Evolutionary conservation across 768 basidiomycete genomes (phyloP).

Genomic region (Amanita thiersii): DNA sequence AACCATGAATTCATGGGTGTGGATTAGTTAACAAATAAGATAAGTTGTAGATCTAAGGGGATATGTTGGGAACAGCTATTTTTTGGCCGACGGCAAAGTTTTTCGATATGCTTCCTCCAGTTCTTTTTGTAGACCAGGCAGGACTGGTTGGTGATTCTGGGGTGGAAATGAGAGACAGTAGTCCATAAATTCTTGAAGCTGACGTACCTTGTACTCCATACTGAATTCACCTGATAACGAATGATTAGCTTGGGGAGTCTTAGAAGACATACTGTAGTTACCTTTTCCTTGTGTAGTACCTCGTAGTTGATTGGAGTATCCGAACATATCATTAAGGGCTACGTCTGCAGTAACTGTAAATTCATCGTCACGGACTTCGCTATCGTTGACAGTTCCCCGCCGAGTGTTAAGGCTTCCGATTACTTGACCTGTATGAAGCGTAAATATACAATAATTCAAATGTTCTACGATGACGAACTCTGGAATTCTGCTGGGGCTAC

Average conservation of each 20-base stretch:
- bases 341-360: slow-evolving; percentile 91
- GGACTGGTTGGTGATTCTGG: slow-evolving; percentile 74
- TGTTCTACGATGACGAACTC: slow-evolving; percentile 44
- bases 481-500: slow-evolving; percentile 97
- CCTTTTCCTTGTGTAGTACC: slow-evolving; percentile 96
- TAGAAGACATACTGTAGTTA: slow-evolving; percentile 7
- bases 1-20: no score
- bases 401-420: slow-evolving; percentile 92
- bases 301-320: slow-evolving; percentile 87
- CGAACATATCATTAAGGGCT: slow-evolving; percentile 96
- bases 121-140: slow-evolving; percentile 82
- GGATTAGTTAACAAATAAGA: no score
- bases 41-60: no score
- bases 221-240: slow-evolving; percentile 55
- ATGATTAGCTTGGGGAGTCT: neutral
- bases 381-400: slow-evolving; percentile 90
- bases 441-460: neutral
- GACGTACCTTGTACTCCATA: slow-evolving; percentile 68
- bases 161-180: slow-evolving; percentile 5
- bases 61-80: no score
- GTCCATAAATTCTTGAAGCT: neutral
- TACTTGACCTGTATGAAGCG: slow-evolving; percentile 50
- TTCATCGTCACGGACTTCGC: slow-evolving; percentile 95
- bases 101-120: slow-evolving; percentile 83
- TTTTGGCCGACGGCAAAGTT: slow-evolving; percentile 60